Base-by-base conservation (phyloP, 164 flowering plant species). In the Malania oleifera region DNA sequence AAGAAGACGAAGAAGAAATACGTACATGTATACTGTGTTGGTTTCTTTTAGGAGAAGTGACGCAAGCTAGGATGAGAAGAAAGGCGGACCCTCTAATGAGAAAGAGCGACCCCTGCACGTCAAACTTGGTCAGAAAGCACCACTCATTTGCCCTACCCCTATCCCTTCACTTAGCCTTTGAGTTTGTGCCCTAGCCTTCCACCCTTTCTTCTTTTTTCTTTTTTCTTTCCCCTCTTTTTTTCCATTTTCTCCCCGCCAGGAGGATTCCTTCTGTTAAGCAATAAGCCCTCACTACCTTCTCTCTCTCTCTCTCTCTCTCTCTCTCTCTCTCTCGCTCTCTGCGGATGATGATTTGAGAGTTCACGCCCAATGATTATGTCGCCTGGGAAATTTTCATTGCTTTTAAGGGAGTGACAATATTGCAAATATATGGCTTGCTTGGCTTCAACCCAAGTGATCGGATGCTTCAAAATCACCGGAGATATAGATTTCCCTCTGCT, bases 361-460 rank as follows among this genome's bases (percentile, higher is more conserved):
- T 69, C 81, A 77, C 78, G 71, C 80, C 69, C 67, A 73, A 72
- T 75, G 52, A 71, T 75, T 52, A 28, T 75, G 79, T 72, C 73
- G 12, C 23, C 10, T 20, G 22, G 35, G 28, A 44, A 43, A 38
- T 44, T 27, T 22, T 55, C 60, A 64, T 71, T 68, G 76, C 74
- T 77, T 73, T 40, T 61, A 71, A 63, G 73, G 65, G 56, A 57
- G 62, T 62, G 60, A 56, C 65, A 73, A 2, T n/a, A n/a, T n/a
- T n/a, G n/a, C n/a, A n/a, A n/a, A n/a, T n/a, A n/a, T n/a, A n/a
- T n/a, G n/a, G 50, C n/a, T 3, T 64, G 71, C 67, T 73, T 69
- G 75, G 65, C 80, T 76, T 72, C 74, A 63, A 35, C 59, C 58
- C 75, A 68, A 73, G 74, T 63, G 65, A 70, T 51, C 44, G 17